These are phyloP conservation scores for Ogataea thermomethanolica DNA, from an alignment of 805 yeast genomes.

Conservation along the genomic window DNA sequence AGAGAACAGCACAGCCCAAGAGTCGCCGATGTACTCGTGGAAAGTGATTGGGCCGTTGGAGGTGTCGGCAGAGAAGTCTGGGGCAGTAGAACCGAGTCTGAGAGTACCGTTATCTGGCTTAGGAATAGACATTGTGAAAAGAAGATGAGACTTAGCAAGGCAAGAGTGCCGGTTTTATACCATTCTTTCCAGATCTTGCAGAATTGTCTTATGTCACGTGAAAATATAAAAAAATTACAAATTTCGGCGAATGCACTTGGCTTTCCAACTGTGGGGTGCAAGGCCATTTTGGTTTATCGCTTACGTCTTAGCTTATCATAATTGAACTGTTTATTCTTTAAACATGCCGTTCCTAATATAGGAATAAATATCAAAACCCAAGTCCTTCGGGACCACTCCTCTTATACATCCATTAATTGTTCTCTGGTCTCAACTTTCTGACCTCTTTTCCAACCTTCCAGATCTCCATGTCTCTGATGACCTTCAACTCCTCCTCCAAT, in stretches of 20 bases:
- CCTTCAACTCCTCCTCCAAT: slow-evolving; percentile 88
- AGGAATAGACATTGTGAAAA: slow-evolving; percentile 37
- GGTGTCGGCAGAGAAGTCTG: slow-evolving; percentile 62
- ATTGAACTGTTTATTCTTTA: slow-evolving; percentile 39
- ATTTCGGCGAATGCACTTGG: not conserved
- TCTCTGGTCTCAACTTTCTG: slow-evolving; percentile 99
- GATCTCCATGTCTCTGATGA: slow-evolving; percentile 97
- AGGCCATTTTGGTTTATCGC: too few relatives aligned
- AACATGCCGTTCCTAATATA: slow-evolving; percentile 37
- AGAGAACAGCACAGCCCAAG: slow-evolving; percentile 66
- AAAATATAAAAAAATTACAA: slow-evolving; percentile 1
- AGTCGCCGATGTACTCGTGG: slow-evolving; percentile 57
- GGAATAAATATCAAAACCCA: slow-evolving; percentile 9
- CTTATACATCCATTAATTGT: slow-evolving; percentile 54
- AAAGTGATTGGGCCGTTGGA: slow-evolving; percentile 61
- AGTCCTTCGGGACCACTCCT: slow-evolving; percentile 13
- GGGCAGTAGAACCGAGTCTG: slow-evolving; percentile 61
- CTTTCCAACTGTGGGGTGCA: too few relatives aligned
- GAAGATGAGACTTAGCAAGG: not conserved
- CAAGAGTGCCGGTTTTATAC: slow-evolving; percentile 3
- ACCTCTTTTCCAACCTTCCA: slow-evolving; percentile 99
- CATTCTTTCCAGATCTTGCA: slow-evolving; percentile 1
- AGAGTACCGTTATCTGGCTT: slow-evolving; percentile 38
- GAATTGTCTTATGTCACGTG: slow-evolving; percentile 19
- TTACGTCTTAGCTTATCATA: too few relatives aligned